Conservation (phyloP, 495 filamentous ascomycete genomes). For the Neurospora discreta region DNA sequence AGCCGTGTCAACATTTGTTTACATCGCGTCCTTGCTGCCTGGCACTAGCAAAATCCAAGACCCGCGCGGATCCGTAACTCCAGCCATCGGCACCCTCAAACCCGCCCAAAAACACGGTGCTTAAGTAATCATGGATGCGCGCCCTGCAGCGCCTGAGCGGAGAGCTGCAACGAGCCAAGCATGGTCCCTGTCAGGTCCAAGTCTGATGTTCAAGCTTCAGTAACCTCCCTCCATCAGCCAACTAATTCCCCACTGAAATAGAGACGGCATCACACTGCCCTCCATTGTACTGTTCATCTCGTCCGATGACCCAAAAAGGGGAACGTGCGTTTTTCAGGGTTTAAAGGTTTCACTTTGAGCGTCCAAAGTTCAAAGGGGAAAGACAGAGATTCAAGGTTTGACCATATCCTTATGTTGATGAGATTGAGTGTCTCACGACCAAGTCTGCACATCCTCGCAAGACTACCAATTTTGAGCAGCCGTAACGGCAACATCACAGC, state of each 20-base stretch:
- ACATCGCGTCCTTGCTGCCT: neutral
- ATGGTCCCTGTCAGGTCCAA: neutral
- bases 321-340: neutral
- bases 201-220: neutral
- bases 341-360: neutral
- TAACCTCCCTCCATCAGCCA: neutral
- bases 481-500: neutral
- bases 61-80: neutral
- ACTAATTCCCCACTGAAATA: too few relatives aligned
- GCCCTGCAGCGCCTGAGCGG: neutral
- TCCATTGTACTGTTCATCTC: neutral
- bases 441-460: slow-evolving; percentile 3
- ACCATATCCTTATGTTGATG: slow-evolving; percentile 1
- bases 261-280: neutral
- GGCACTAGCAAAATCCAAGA: neutral
- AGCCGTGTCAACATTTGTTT: neutral
- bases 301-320: neutral
- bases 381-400: neutral
- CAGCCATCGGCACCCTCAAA: neutral
- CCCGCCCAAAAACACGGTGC: neutral
- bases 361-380: neutral
- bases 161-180: neutral
- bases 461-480: slow-evolving; percentile 1
- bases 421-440: slow-evolving; percentile 2
- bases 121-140: neutral